Base-by-base conservation (phyloP, 495 filamentous ascomycete species). In the Trichoderma virens region DNA sequence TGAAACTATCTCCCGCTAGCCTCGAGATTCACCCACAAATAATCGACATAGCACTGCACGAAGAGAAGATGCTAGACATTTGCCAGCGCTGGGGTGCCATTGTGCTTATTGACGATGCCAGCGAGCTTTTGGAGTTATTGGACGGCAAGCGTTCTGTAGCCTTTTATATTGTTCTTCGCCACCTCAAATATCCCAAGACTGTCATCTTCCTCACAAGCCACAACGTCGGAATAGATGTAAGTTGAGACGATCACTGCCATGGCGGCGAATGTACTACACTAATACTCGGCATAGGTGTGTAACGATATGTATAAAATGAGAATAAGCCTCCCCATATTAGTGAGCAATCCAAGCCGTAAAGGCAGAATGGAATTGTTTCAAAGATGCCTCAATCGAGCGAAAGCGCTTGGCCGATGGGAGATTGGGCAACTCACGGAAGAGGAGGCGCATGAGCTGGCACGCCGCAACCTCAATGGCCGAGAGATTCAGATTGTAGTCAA, bases 1-100 rank as follows among this genome's bases (percentile, higher is more conserved):
- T 96, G 71, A 91, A 88, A 85, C 90, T 94, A 64, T 86, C 82
- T 54, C 89, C 89, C 2, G 90, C 90, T 35, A 91, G 94, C 68
- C 76, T 96, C 1, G 92, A 92, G 47, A 95, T 89, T 0, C 88
- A 93, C 69, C 84, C 88, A 3, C 79, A 86, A n/a, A 84, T 80
- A 20, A 80, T 97, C 8, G 92, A 96, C 73, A 76, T 74, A n/a
- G 87, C 93, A 68, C 82, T 97, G 18, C 18, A 9, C 25, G 3
- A 59, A 20, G 88, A 88, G 66, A 88, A 89, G 71, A 93, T 96
- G 61, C 82, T 97, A 41, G 90, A 95, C 66, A 89, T 96, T 60
- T 90, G 90, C 20, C 90, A 93, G 71, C 85, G 85, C 2, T 87
- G 83, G 80, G 72, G 76, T 25, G 80, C 77, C 2, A 73, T 87